Conservation (phyloP, 2,329 filamentous ascomycete genomes). For the Fusarium nematophilum region DNA sequence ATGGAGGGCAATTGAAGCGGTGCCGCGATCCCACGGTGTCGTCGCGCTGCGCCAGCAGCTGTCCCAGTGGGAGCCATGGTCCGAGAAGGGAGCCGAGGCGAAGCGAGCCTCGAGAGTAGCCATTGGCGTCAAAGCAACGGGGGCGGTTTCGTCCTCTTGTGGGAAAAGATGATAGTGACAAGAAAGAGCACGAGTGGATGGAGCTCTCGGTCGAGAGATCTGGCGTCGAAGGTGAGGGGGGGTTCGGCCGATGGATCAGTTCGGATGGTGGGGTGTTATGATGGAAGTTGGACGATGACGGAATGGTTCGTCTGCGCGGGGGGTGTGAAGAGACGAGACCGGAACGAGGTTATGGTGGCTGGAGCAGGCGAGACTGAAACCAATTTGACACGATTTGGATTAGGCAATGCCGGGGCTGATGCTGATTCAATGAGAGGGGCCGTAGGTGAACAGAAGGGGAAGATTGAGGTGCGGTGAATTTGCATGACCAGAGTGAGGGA, state of each 20-base stretch:
- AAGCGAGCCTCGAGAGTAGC: slow-evolving; percentile 50
- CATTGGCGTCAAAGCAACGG: slow-evolving; percentile 26
- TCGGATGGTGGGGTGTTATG: slow-evolving; percentile 31
- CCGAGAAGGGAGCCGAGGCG: slow-evolving; percentile 45
- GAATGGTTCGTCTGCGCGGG: slow-evolving; percentile 24
- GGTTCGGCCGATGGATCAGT: slow-evolving; percentile 32
- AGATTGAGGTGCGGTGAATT: background rate
- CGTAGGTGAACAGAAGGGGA: background rate
- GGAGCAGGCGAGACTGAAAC: background rate
- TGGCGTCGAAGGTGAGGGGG: slow-evolving; percentile 27
- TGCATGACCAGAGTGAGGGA: background rate
- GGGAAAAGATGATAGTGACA: background rate
- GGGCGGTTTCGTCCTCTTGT: background rate
- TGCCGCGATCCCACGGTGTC: slow-evolving; percentile 68
- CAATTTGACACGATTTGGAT: background rate
- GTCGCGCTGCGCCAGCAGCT: slow-evolving; percentile 57
- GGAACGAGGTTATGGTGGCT: background rate
- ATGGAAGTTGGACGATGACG: slow-evolving; percentile 37
- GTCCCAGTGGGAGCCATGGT: slow-evolving; percentile 58
- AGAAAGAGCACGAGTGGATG: slow-evolving; percentile 2
- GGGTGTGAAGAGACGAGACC: slow-evolving; percentile 7
- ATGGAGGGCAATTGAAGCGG: slow-evolving; percentile 63
- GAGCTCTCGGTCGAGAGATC: slow-evolving; percentile 3
- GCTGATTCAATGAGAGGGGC: no score
- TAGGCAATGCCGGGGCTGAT: no score